These are phyloP conservation scores for Dactylellina parvicollis DNA, from an alignment of 2,329 filamentous ascomycete species.

Conservation along the genomic window DNA sequence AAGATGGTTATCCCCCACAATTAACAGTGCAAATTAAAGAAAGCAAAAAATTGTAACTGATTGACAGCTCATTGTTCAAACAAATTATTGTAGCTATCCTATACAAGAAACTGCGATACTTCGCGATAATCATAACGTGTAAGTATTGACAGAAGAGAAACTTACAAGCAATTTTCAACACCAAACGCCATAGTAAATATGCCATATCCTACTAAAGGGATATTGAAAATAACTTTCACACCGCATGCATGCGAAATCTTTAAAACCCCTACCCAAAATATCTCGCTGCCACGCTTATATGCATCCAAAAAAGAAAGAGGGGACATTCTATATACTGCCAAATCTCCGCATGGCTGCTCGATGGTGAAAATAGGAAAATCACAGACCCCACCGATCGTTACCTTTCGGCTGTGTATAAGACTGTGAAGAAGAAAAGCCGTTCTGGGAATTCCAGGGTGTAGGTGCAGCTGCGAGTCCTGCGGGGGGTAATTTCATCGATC, in stretches of 20 bases:
- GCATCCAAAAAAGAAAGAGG: background rate
- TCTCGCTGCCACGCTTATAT: too few species aligned
- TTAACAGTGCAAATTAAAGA: too few species aligned
- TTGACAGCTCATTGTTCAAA: too few species aligned
- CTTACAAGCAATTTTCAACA: too few species aligned
- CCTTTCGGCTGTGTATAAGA: slow-evolving; percentile 13
- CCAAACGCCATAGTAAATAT: background rate
- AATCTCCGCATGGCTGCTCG: too few species aligned
- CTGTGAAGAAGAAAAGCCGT: slow-evolving; percentile 10
- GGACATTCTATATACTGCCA: too few species aligned
- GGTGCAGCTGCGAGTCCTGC: slow-evolving; percentile 15
- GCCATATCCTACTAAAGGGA: background rate
- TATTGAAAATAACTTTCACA: background rate
- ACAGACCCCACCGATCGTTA: slow-evolving; percentile 3
- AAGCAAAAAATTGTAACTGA: too few species aligned
- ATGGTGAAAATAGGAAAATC: background rate
- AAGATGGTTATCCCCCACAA: too few species aligned
- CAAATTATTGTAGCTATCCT: too few species aligned
- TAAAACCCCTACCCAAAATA: too few species aligned
- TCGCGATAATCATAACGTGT: too few species aligned
- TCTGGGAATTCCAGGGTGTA: slow-evolving; percentile 24
- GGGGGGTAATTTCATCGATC: slow-evolving; percentile 45
- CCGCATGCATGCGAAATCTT: background rate
- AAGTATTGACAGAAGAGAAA: background rate
- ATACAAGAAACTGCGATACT: too few species aligned